Conservation (phyloP, 805 yeast species). For the Myxozyma geophila region DNA sequence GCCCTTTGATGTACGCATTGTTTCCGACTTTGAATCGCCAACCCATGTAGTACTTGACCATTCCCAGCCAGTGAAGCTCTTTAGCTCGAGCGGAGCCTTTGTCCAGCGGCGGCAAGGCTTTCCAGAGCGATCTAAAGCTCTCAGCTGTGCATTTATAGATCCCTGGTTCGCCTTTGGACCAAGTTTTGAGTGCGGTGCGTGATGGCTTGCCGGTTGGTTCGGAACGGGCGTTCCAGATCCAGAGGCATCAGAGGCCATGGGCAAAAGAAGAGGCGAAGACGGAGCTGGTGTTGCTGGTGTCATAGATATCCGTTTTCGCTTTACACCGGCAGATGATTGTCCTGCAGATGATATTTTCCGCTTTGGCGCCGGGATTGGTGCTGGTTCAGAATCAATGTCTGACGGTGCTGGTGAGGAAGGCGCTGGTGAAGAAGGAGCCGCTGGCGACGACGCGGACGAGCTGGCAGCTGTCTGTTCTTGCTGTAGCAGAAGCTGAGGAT, state of each 20-base stretch:
- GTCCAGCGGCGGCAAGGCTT: slow-evolving; percentile 53
- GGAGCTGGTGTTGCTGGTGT: slow-evolving; percentile 14
- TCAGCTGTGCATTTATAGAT: slow-evolving; percentile 45
- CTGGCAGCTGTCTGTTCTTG: slow-evolving; percentile 18
- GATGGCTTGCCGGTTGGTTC: slow-evolving; percentile 16
- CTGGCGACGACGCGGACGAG: slow-evolving; percentile 16
- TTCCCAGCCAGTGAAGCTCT: slow-evolving; percentile 53
- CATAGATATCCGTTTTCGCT: slow-evolving; percentile 19
- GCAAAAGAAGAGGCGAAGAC: slow-evolving; percentile 18
- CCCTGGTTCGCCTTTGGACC: slow-evolving; percentile 41
- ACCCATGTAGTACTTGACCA: slow-evolving; percentile 49
- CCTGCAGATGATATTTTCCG: slow-evolving; percentile 11
- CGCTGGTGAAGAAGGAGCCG: slow-evolving; percentile 16
- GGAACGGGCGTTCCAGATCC: slow-evolving; percentile 12
- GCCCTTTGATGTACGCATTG: not conserved
- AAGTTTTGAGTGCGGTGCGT: slow-evolving; percentile 33
- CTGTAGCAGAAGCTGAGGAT: slow-evolving; percentile 25
- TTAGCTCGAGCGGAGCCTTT: slow-evolving; percentile 48
- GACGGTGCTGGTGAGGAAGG: slow-evolving; percentile 27
- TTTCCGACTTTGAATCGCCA: slow-evolving; percentile 41
- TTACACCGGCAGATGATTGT: slow-evolving; percentile 4
- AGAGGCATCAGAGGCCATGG: slow-evolving; percentile 19
- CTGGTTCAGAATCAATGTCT: slow-evolving; percentile 6
- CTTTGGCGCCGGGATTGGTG: slow-evolving; percentile 2
- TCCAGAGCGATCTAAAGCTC: slow-evolving; percentile 52